A percentile compares a stretch with the other conserved stretches of the same genome.
Evolutionary conservation across 106 monocot species (phyloP).

Genomic region (Dendrobium huoshanense): DNA sequence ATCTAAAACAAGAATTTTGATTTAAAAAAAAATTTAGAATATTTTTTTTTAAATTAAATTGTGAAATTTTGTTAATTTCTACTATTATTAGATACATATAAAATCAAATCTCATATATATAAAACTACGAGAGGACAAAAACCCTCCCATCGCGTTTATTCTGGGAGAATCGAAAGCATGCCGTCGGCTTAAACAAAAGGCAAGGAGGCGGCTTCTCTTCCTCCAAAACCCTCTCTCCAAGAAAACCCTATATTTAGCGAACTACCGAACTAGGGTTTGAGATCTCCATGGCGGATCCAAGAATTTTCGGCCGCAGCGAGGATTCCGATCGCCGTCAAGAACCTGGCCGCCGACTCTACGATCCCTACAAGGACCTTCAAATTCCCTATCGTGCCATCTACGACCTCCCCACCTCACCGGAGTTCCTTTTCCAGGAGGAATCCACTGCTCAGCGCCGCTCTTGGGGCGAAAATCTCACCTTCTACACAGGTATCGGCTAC

Average conservation of each 20-base stretch:
- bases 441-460: conserved; percentile 49
- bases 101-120: too few relatives aligned
- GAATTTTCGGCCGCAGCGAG: conserved; percentile 1
- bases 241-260: conserved; percentile 1
- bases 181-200: not conserved
- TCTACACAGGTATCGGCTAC: conserved; percentile 72
- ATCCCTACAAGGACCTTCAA: conserved; percentile 55
- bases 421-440: conserved; percentile 81
- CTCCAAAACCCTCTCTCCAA: not conserved
- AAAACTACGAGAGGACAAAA: too few relatives aligned
- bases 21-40: too few relatives aligned
- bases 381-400: conserved; percentile 43
- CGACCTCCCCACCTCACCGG: conserved; percentile 70
- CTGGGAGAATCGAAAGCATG: not conserved
- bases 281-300: conserved; percentile 24
- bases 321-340: conserved; percentile 2
- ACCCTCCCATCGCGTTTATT: too few relatives aligned
- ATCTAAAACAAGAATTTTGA: too few relatives aligned
- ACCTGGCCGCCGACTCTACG: conserved; percentile 32
- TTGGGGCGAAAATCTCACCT: conserved; percentile 81
- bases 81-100: too few relatives aligned
- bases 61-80: too few relatives aligned
- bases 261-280: not conserved
- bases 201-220: not conserved
- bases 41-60: too few relatives aligned